Conservation (phyloP, 1,139 yeast genomes). For the Saccharomycopsis crataegensis region DNA sequence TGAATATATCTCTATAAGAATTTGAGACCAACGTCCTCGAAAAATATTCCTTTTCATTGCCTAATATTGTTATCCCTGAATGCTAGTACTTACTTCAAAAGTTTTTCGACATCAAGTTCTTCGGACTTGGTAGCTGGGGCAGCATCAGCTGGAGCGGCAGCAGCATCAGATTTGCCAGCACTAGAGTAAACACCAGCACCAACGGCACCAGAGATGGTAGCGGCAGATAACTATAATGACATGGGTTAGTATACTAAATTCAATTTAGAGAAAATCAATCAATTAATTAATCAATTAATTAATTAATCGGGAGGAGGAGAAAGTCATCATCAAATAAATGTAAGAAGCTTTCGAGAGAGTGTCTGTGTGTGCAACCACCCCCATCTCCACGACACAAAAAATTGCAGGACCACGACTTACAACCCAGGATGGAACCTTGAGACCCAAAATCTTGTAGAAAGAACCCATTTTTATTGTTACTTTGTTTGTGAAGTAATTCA, state of each 20-base stretch:
- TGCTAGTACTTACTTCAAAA: conserved; percentile 14
- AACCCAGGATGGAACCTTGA: conserved; percentile 19
- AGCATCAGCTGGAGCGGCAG: conserved; percentile 7
- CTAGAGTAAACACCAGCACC: conserved; percentile 14
- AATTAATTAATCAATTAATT: background rate
- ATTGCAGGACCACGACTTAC: conserved; percentile 6
- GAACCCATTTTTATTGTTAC: conserved; percentile 14
- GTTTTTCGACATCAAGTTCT: conserved; percentile 19
- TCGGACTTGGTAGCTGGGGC: conserved; percentile 1
- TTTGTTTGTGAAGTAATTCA: too few relatives aligned
- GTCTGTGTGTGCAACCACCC: too few relatives aligned
- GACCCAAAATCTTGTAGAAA: conserved; percentile 19
- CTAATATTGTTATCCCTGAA: background rate
- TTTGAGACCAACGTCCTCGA: too few relatives aligned
- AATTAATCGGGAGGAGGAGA: too few relatives aligned
- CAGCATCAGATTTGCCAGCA: background rate
- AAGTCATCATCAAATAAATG: too few relatives aligned
- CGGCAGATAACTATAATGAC: conserved; percentile 15
- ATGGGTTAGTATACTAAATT: background rate
- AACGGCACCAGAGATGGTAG: conserved; percentile 16
- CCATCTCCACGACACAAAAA: too few relatives aligned
- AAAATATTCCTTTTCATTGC: background rate
- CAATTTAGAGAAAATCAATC: background rate
- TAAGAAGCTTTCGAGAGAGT: too few relatives aligned
- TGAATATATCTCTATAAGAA: too few relatives aligned